Evolutionary conservation across 225 moss, liverwort and hornwort genomes (phyloP).

Genomic region (Physcomitrium patens): DNA sequence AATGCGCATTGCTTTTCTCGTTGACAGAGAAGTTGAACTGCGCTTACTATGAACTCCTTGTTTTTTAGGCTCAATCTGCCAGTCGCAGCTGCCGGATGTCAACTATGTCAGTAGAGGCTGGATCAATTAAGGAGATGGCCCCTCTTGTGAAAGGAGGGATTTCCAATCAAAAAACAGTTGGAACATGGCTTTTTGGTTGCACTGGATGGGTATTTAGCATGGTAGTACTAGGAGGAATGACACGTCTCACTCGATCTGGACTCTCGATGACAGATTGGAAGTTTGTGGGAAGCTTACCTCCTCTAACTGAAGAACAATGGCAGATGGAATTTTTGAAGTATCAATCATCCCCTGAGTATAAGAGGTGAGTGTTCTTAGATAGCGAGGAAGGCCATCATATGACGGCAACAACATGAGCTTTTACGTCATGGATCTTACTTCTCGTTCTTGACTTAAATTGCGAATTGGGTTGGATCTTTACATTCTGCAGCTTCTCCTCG

Average conservation of each 20-base stretch:
- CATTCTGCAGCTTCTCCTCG: background rate
- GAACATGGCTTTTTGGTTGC: slow-evolving; percentile 90
- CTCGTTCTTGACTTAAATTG: background rate
- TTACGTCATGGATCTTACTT: slow-evolving; percentile 7
- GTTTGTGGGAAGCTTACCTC: slow-evolving; percentile 90
- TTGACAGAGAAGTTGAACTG: background rate
- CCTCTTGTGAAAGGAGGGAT: slow-evolving; percentile 67
- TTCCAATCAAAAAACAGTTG: slow-evolving; percentile 62
- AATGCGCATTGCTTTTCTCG: background rate
- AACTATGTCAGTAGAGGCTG: slow-evolving; percentile 57
- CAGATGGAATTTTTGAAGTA: slow-evolving; percentile 92
- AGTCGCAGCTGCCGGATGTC: slow-evolving; percentile 46
- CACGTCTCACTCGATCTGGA: slow-evolving; percentile 95
- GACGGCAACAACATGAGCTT: background rate
- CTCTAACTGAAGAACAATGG: slow-evolving; percentile 85
- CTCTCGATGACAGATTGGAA: slow-evolving; percentile 99
- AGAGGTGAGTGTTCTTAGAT: slow-evolving; percentile 43
- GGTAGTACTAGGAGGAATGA: slow-evolving; percentile 96
- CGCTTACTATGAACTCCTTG: slow-evolving; percentile 18
- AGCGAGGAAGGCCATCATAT: slow-evolving; percentile 19
- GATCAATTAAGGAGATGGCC: slow-evolving; percentile 42
- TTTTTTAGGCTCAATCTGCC: slow-evolving; percentile 39
- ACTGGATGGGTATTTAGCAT: slow-evolving; percentile 99
- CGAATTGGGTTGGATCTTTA: background rate
- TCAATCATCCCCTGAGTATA: slow-evolving; percentile 86